Percentiles rank a stretch among this genome's conserved stretches.
phyloP scores from a whole-genome alignment of 139 green algal genomes.

The Closterium sp. region DNA sequence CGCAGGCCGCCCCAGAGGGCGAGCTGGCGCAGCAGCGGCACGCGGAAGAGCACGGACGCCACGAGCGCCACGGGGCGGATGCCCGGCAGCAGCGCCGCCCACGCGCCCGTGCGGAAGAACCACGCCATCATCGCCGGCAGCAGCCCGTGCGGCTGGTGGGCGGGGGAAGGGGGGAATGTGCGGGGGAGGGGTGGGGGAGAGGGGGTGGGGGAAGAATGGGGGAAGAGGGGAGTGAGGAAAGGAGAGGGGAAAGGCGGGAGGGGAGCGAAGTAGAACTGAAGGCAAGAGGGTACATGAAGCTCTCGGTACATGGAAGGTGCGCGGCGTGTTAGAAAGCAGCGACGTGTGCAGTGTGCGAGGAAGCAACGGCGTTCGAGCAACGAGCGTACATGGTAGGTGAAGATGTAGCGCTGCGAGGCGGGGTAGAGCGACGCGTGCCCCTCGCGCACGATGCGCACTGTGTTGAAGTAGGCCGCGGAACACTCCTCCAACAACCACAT shows the following conservation, averaged over 20 bases:
- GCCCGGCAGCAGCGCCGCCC: conserved; percentile 31
- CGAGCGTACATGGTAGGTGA: conserved; percentile 44
- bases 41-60: conserved; percentile 46
- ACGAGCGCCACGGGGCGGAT: conserved; percentile 39
- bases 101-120: conserved; percentile 51
- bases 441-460: conserved; percentile 40
- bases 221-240: background rate
- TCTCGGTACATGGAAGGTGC: too few relatives aligned
- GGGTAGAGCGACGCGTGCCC: conserved; percentile 17
- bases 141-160: conserved; percentile 56
- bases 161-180: too few relatives aligned
- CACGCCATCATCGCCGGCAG: conserved; percentile 40
- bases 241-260: background rate
- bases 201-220: background rate
- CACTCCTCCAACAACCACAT: conserved; percentile 37
- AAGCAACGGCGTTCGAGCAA: too few relatives aligned
- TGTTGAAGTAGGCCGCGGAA: conserved; percentile 16
- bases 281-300: too few relatives aligned
- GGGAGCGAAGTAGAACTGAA: too few relatives aligned
- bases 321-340: too few relatives aligned
- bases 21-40: conserved; percentile 57
- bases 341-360: too few relatives aligned
- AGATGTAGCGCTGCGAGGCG: conserved; percentile 21
- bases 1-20: conserved; percentile 47
- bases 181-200: background rate